phyloP scores from a whole-genome alignment of 1,284 basidiomycete genomes.

The Ceratobasidium theobromae region DNA sequence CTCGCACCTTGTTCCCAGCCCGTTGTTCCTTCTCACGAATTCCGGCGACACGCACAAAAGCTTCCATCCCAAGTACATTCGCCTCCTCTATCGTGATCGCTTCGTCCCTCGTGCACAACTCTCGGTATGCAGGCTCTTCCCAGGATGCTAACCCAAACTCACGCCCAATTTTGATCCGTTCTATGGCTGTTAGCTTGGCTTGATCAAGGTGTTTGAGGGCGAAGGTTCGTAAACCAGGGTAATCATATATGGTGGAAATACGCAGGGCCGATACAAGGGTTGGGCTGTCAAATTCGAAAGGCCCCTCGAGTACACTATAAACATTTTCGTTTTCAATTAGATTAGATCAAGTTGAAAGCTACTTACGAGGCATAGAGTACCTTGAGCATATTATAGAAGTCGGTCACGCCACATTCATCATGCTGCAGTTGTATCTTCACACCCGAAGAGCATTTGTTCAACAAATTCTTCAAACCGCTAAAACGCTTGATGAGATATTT shows the following conservation, averaged over 20 bases:
- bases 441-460: too few species aligned
- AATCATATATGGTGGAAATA: background rate
- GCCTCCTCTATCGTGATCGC: conserved; percentile 31
- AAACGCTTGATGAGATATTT: conserved; percentile 9
- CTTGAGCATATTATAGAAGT: conserved; percentile 3
- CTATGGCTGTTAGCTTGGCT: background rate
- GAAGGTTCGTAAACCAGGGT: background rate
- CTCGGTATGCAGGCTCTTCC: conserved; percentile 25
- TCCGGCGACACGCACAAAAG: conserved; percentile 11
- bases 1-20: too few species aligned
- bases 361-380: conserved; percentile 18
- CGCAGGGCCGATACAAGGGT: background rate
- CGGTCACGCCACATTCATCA: background rate
- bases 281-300: background rate
- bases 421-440: background rate
- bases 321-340: background rate
- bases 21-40: conserved; percentile 19
- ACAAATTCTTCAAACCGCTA: background rate
- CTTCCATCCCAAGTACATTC: conserved; percentile 12
- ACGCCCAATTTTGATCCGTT: conserved; percentile 16
- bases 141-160: conserved; percentile 23
- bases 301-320: too few species aligned
- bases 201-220: background rate
- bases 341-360: background rate
- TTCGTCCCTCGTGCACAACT: conserved; percentile 16